phyloP scores from a whole-genome alignment of 768 basidiomycete genomes.

The Aureoboletus auriporus region DNA sequence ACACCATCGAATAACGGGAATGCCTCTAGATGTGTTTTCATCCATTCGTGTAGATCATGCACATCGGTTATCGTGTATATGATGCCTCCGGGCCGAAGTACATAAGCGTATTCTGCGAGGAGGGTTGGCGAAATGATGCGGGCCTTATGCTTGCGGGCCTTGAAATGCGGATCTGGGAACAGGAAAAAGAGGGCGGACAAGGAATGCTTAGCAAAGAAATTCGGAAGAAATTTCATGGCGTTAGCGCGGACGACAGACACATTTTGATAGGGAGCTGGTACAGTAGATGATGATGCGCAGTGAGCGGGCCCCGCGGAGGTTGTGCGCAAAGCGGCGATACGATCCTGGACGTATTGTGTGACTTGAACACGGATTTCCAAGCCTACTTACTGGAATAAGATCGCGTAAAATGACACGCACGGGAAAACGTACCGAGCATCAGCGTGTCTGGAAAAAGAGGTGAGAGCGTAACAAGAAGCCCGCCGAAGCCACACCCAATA shows the following conservation, averaged over 20 bases:
- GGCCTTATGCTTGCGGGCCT: conserved; percentile 96
- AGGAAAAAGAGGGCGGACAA: conserved; percentile 94
- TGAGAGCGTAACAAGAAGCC: conserved; percentile 83
- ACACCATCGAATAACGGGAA: conserved; percentile 87
- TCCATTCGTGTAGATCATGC: conserved; percentile 91
- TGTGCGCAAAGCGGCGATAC: conserved; percentile 88
- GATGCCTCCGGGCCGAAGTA: conserved; percentile 88
- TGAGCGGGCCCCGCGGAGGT: conserved; percentile 33
- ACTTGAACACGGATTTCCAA: conserved; percentile 98
- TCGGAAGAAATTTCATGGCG: conserved; percentile 97
- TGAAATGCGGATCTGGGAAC: conserved; percentile 99
- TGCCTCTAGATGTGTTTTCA: conserved; percentile 80
- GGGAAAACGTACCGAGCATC: conserved; percentile 76
- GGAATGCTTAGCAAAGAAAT: conserved; percentile 90
- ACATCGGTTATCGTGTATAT: conserved; percentile 99
- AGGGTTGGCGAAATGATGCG: conserved; percentile 98
- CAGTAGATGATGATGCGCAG: conserved; percentile 20
- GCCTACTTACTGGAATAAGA: conserved; percentile 50
- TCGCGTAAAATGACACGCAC: background rate
- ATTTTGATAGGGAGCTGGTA: conserved; percentile 67
- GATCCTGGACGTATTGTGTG: conserved; percentile 92
- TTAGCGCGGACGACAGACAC: conserved; percentile 93
- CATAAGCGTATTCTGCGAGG: conserved; percentile 95
- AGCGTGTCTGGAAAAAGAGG: conserved; percentile 88
- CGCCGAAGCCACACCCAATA: conserved; percentile 97